phyloP scores from a whole-genome alignment of 129 eudicot species.

The Oenanthe sinensis region DNA sequence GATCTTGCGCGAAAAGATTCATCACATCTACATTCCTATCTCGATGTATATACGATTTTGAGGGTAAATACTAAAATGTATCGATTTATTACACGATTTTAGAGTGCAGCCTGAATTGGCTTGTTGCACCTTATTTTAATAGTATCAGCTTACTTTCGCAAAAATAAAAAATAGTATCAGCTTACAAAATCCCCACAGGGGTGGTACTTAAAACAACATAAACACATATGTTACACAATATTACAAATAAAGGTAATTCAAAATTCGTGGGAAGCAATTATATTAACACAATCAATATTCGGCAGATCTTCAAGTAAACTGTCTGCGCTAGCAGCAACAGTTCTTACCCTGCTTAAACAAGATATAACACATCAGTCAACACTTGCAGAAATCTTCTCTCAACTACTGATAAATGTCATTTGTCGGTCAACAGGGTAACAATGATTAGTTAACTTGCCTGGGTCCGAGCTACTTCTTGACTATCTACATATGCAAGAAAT shows the following conservation, averaged over 20 bases:
- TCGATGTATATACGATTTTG: neutral
- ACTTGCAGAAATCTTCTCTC: neutral
- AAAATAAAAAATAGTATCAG: neutral
- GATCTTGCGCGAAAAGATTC: too few species aligned
- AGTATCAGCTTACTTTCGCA: neutral
- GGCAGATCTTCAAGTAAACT: neutral
- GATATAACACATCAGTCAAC: neutral
- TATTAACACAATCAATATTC: neutral
- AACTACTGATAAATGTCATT: neutral
- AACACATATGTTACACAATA: neutral
- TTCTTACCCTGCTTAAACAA: conserved; percentile 19
- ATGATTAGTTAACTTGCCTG: conserved; percentile 17
- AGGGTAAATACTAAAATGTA: neutral
- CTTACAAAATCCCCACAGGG: neutral
- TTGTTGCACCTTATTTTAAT: neutral
- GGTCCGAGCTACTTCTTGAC: conserved; percentile 22
- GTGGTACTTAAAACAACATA: neutral
- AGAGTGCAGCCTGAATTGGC: neutral
- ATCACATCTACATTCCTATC: neutral
- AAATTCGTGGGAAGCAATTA: neutral
- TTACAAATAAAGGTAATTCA: neutral
- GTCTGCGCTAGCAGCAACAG: conserved; percentile 15
- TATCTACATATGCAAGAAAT: conserved; percentile 36
- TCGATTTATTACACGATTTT: neutral
- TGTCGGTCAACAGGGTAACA: neutral